Base-by-base conservation (phyloP, 2,329 filamentous ascomycete species). In the Aureobasidium sp. region DNA sequence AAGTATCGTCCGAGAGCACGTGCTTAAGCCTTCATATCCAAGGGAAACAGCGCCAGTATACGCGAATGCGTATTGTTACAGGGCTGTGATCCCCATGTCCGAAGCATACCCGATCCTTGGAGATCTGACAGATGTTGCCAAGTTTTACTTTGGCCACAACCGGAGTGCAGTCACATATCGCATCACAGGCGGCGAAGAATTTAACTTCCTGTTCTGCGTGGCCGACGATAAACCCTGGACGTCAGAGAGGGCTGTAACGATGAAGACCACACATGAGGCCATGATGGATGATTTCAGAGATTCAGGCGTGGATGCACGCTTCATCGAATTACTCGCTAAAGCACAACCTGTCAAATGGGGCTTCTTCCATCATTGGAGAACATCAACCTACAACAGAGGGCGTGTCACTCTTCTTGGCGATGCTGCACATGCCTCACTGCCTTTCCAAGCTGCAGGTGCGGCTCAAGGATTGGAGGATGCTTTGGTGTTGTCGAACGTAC, bases 61-160 rank as follows among this genome's bases (percentile, higher is more conserved):
- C 50, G 66, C 67, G 25, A 61, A 64, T 4, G 66, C 65, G 29
- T 73, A 72, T 48, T 64, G 63, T 53, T 73, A 73, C 42, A 63
- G 71, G 5, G 66, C 68, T 2, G 68, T 73, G 5, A 49, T 72
- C 4, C 65, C 68, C 0, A 71, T 80, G 60, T 69, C 69, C 14
- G 72, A 69, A 21, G 77, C 77, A 1, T 68, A 71, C 51, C 67
- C 68, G 21, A 71, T 77, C 14, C 68, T 78, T 61, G 71, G 70
- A 30, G 62, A 68, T 14, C 64, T 70, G 5, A 69, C 69, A 0
- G 67, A 67, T 3, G 68, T 70, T 59, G 69, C 70, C 2, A 71
- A 71, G 42, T 68, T 70, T 62, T 73, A 66, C 54, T 65, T 71
- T 53, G 66, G 68, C 9, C 55, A 60, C 42, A 36, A 58, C 4